Evolutionary conservation across 2,329 filamentous ascomycete species (phyloP).

Genomic region (Apiospora rasikravindrae): DNA sequence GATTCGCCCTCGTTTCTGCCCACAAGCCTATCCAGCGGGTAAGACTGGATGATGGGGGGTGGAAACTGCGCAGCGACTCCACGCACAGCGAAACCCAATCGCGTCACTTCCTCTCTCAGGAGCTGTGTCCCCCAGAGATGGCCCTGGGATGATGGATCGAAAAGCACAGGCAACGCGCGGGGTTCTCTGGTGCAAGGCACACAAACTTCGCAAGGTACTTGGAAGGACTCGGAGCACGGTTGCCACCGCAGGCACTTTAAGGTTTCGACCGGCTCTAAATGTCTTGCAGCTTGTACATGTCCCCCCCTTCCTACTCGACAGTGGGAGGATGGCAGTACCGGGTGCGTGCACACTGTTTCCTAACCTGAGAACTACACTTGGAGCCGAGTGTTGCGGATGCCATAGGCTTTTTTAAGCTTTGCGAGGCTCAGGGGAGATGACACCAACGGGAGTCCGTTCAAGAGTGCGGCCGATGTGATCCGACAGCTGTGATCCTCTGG

Average conservation of each 20-base stretch:
- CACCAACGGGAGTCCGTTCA: constrained; percentile 3
- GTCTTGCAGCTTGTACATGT: constrained; percentile 19
- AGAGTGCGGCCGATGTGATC: constrained; percentile 9
- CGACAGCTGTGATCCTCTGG: constrained; percentile 11
- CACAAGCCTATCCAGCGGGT: background rate
- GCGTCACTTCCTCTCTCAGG: constrained; percentile 14
- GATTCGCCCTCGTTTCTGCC: constrained; percentile 5
- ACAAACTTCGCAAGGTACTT: constrained; percentile 19
- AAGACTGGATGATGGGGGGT: constrained; percentile 12
- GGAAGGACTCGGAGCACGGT: constrained; percentile 19
- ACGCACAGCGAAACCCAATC: constrained; percentile 17
- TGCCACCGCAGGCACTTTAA: constrained; percentile 20
- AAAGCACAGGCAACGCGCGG: constrained; percentile 12
- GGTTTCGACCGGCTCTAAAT: constrained; percentile 18
- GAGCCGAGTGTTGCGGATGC: constrained; percentile 16
- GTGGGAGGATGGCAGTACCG: constrained; percentile 16
- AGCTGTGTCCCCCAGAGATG: background rate
- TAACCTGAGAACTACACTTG: constrained; percentile 15
- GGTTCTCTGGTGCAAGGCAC: constrained; percentile 17
- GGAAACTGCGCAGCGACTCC: constrained; percentile 7
- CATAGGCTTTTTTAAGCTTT: constrained; percentile 20
- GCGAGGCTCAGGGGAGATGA: constrained; percentile 15
- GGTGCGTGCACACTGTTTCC: constrained; percentile 7
- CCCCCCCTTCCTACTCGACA: constrained; percentile 6
- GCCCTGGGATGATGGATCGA: constrained; percentile 12